A percentile compares a stretch with the other conserved stretches of the same genome.
These are phyloP conservation scores for Russula brevipes DNA, from an alignment of 768 basidiomycete genomes.

Conservation along the genomic window DNA sequence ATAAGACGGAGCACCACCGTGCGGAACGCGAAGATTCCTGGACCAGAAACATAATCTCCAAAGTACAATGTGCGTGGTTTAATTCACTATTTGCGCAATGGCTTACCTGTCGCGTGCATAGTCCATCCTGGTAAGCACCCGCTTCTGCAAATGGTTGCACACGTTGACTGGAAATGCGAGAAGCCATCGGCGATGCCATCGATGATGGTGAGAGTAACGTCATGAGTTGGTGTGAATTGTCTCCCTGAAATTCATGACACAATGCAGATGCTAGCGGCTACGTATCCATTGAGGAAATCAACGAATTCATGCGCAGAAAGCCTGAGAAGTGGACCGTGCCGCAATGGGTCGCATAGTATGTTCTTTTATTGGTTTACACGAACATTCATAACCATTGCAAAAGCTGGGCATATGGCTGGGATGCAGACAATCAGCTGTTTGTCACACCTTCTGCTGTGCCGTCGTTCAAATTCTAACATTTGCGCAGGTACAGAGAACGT, in stretches of 20 bases:
- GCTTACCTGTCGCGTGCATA: not conserved
- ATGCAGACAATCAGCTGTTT: constrained; percentile 19
- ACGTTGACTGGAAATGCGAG: not conserved
- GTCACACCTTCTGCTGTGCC: not conserved
- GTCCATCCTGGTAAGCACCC: constrained; percentile 7
- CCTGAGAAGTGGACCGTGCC: constrained; percentile 19
- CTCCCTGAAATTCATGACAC: too few relatives aligned
- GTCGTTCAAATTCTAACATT: not conserved
- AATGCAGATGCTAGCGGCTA: constrained; percentile 17
- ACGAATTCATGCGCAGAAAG: constrained; percentile 15
- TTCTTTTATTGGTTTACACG: not conserved
- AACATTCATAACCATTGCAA: not conserved
- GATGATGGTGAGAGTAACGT: constrained; percentile 14
- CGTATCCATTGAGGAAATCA: constrained; percentile 17
- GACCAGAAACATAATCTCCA: constrained; percentile 14
- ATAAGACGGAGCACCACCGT: constrained; percentile 12
- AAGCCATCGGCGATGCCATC: constrained; percentile 22
- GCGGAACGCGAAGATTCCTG: constrained; percentile 19
- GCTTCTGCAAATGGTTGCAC: not conserved
- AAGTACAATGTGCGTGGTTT: constrained; percentile 11
- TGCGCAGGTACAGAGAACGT: constrained; percentile 7
- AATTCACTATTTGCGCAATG: not conserved
- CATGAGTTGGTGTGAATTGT: not conserved
- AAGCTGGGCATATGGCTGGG: constrained; percentile 24
- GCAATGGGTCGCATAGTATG: constrained; percentile 20